phyloP scores from a whole-genome alignment of 345 rosid genomes.

The Bruguiera gymnorhiza region DNA sequence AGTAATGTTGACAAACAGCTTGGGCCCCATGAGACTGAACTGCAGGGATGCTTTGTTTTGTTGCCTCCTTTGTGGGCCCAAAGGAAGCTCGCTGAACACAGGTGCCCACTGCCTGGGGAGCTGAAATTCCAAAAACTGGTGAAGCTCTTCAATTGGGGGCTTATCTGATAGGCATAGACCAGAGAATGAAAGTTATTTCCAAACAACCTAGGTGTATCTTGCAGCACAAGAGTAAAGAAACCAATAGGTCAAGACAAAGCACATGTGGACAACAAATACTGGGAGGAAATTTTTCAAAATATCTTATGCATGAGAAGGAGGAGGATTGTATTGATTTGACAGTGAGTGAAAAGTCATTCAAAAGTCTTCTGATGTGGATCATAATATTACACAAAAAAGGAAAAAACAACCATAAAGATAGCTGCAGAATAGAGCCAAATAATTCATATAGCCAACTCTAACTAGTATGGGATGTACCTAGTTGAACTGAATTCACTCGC shows the following conservation, averaged over 20 bases:
- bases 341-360: no score
- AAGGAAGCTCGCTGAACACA: conserved; percentile 92
- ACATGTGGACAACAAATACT: no score
- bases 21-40: conserved; percentile 90
- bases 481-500: no score
- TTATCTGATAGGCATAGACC: conserved; percentile 54
- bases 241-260: not conserved
- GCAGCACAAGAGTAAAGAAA: not conserved
- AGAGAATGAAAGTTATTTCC: conserved; percentile 4
- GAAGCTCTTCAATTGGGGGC: conserved; percentile 88
- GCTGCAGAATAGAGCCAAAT: no score
- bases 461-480: no score
- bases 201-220: not conserved
- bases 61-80: conserved; percentile 85
- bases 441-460: no score
- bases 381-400: no score
- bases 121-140: conserved; percentile 95
- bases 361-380: no score
- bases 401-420: no score
- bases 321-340: no score
- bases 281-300: no score
- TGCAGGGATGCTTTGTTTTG: conserved; percentile 66
- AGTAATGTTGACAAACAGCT: conserved; percentile 75
- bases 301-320: no score
- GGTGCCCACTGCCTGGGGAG: conserved; percentile 98